Evolutionary conservation across 768 basidiomycete species (phyloP), one percentile per base, ranked within the genome.

Genomic region (Kwoniella shandongensis): DNA sequence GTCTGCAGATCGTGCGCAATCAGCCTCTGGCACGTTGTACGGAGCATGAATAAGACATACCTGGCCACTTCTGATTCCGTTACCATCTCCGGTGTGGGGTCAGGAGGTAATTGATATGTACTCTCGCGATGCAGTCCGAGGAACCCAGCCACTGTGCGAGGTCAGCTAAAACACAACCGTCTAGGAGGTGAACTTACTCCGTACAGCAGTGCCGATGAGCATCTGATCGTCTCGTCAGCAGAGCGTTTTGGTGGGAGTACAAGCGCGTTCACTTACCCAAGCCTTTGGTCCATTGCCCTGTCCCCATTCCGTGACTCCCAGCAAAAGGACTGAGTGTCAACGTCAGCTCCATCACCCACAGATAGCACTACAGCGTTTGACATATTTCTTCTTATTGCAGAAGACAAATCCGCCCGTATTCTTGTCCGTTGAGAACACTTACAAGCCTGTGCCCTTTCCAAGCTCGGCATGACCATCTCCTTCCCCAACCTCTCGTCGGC

Each of bases 261-360:
- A 10, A 4, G 25, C 47, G 13, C n/a, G n/a, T n/a, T n/a, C 3
- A 12, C 44, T 15, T 32, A 59, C 57, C 58, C 58, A 59, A 29
- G 58, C 58, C 20, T 59, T 59, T 6, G 58, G 51, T 5, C 58
- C 58, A 44, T 59, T 59, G 13, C 58, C 58, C 42, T 59, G 58
- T 22, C 58, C 58, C 58, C 58, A 59, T 27, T 59, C 51, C 2
- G 58, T 44, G 13, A 59, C 58, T 2, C 58, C 58, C 8, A 59
- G 51, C 17, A 59, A 45, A 15, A 59, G 27, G 29, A 59, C 58
- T 59, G 27, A 20, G 35, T 27, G 13, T 32, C 29, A n/a, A n/a
- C n/a, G n/a, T n/a, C 17, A 49, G 13, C 26, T 22, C 10, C 11
- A 42, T 11, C 41, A 22, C 27, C 13, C 5, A 22, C 48, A 50